Conservation (phyloP, 768 basidiomycete species). For the Paxillus rubicundulus region DNA sequence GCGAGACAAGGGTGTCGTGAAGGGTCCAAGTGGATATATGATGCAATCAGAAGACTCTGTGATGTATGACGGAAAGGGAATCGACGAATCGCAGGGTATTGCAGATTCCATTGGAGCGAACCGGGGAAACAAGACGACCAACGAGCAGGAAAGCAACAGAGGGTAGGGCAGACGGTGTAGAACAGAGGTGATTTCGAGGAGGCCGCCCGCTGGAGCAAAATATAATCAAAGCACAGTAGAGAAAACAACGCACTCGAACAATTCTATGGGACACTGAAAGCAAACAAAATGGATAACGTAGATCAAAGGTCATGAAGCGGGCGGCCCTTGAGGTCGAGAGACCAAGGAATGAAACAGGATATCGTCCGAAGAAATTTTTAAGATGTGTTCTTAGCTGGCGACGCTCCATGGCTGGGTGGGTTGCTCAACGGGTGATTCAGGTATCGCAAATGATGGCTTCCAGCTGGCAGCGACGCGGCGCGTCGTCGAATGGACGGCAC, state of each 20-base stretch:
- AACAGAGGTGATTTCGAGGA: neutral
- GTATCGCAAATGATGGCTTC: conserved; percentile 26
- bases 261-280: conserved; percentile 27
- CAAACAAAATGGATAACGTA: conserved; percentile 13
- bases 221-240: conserved; percentile 14
- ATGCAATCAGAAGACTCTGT: neutral
- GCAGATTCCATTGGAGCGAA: neutral
- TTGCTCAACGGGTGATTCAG: conserved; percentile 31
- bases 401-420: conserved; percentile 29
- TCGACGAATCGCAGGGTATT: conserved; percentile 4
- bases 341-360: conserved; percentile 11
- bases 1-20: neutral
- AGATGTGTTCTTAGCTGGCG: neutral
- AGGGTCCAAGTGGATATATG: neutral
- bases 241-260: conserved; percentile 10
- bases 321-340: conserved; percentile 5
- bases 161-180: neutral
- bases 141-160: neutral
- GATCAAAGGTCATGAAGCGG: conserved; percentile 2
- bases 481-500: conserved; percentile 46
- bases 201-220: neutral
- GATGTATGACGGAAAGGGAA: neutral
- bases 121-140: neutral
- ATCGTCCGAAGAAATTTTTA: conserved; percentile 7
- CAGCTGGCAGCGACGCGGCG: conserved; percentile 58